Conservation (phyloP, 2,329 filamentous ascomycete genomes). For the Pseudocercospora macadamiae region DNA sequence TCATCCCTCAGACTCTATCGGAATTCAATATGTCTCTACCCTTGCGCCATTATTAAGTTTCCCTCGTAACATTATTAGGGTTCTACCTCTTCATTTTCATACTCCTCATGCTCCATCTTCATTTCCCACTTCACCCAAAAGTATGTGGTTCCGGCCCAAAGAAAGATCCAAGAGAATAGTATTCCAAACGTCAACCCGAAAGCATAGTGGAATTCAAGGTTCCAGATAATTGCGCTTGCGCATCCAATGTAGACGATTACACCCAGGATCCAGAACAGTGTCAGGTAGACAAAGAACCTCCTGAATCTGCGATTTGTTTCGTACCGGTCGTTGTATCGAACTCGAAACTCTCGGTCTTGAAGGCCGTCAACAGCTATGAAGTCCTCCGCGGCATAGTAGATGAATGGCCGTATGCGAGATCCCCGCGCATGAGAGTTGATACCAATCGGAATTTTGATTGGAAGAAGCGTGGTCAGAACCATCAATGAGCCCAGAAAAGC, state of each 20-base stretch:
- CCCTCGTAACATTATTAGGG: too few relatives aligned
- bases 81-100: conserved; percentile 32
- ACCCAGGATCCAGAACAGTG: conserved; percentile 36
- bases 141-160: conserved; percentile 30
- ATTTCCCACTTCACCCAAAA: conserved; percentile 35
- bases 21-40: background rate
- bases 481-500: conserved; percentile 35
- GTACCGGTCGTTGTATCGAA: conserved; percentile 38
- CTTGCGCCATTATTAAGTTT: background rate
- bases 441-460: conserved; percentile 37
- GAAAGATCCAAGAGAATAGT: conserved; percentile 34
- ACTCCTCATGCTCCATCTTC: conserved; percentile 33
- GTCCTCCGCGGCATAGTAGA: conserved; percentile 40
- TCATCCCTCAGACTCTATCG: background rate
- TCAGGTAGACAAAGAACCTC: conserved; percentile 35
- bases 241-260: conserved; percentile 34
- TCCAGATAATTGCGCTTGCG: conserved; percentile 38
- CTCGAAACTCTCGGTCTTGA: conserved; percentile 37
- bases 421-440: conserved; percentile 38
- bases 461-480: conserved; percentile 34
- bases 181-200: conserved; percentile 36
- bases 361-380: conserved; percentile 39
- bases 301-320: conserved; percentile 35
- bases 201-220: conserved; percentile 34
- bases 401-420: conserved; percentile 34